phyloP scores from a whole-genome alignment of 2,329 filamentous ascomycete species.

The Diplodia scrobiculata region DNA sequence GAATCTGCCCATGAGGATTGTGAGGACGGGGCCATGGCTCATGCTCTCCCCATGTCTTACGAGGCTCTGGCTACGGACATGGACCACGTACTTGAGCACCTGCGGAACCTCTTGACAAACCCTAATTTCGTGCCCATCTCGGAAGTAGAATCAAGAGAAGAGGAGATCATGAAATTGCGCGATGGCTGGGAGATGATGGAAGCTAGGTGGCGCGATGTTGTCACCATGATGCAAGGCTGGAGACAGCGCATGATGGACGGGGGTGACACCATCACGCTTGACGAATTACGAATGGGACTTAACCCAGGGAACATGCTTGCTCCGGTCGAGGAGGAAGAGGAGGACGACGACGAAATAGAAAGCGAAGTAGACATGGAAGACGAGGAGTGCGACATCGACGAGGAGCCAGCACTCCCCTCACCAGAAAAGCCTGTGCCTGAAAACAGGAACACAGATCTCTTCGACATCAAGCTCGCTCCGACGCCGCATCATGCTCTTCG shows the following conservation, averaged over 20 bases:
- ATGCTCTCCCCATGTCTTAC: constrained; percentile 61
- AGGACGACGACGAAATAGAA: constrained; percentile 32
- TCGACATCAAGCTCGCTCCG: constrained; percentile 41
- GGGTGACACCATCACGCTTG: constrained; percentile 67
- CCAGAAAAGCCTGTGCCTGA: constrained; percentile 33
- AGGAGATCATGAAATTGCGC: constrained; percentile 81
- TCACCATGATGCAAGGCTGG: constrained; percentile 91
- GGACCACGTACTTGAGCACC: constrained; percentile 74
- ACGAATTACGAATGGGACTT: constrained; percentile 63
- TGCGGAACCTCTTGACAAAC: constrained; percentile 84
- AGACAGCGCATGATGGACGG: constrained; percentile 74
- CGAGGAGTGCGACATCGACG: constrained; percentile 28
- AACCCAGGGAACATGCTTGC: constrained; percentile 56
- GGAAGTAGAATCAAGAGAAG: constrained; percentile 88
- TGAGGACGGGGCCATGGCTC: constrained; percentile 39
- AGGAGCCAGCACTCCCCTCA: constrained; percentile 35
- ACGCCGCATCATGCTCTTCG: constrained; percentile 38
- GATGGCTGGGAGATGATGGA: constrained; percentile 95
- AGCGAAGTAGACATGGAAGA: constrained; percentile 33
- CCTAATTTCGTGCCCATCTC: constrained; percentile 95
- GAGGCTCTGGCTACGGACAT: constrained; percentile 72
- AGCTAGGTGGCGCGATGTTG: constrained; percentile 81
- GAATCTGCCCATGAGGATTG: constrained; percentile 40
- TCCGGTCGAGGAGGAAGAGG: constrained; percentile 37
- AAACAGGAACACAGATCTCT: constrained; percentile 37